A percentile compares a stretch with the other conserved stretches of the same genome.
These are phyloP conservation scores for Talaromyces sp. DNA, from an alignment of 2,329 filamentous ascomycete genomes.

Conservation along the genomic window DNA sequence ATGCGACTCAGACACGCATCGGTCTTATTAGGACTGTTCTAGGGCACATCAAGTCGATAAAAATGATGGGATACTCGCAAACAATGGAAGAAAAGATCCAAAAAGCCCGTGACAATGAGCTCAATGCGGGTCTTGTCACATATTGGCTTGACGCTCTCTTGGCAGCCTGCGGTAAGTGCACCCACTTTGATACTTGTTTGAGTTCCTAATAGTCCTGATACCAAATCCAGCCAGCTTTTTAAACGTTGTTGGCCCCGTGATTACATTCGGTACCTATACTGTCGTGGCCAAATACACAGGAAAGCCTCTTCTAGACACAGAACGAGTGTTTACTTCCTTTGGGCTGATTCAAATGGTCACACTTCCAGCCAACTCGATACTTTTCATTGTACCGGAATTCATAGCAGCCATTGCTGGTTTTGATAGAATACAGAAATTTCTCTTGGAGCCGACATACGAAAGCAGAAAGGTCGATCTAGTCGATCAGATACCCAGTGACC, in stretches of 20 bases:
- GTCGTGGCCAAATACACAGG: not conserved
- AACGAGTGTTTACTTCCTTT: not conserved
- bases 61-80: not conserved
- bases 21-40: not conserved
- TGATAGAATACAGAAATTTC: not conserved
- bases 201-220: not conserved
- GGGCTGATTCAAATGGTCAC: conserved; percentile 1
- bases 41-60: not conserved
- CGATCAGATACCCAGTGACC: too few relatives aligned
- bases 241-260: not conserved
- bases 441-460: not conserved
- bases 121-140: not conserved
- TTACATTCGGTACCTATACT: not conserved
- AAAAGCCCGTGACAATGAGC: not conserved
- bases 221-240: not conserved
- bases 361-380: not conserved
- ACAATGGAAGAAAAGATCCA: not conserved
- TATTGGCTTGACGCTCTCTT: not conserved
- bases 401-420: not conserved
- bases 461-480: not conserved
- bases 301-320: not conserved
- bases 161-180: not conserved
- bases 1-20: not conserved
- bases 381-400: not conserved
- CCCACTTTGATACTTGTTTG: not conserved